A percentile compares a stretch with the other conserved stretches of the same genome.
Conservation (phyloP, 148 eudicot species). For the Camellia granthamiana region DNA sequence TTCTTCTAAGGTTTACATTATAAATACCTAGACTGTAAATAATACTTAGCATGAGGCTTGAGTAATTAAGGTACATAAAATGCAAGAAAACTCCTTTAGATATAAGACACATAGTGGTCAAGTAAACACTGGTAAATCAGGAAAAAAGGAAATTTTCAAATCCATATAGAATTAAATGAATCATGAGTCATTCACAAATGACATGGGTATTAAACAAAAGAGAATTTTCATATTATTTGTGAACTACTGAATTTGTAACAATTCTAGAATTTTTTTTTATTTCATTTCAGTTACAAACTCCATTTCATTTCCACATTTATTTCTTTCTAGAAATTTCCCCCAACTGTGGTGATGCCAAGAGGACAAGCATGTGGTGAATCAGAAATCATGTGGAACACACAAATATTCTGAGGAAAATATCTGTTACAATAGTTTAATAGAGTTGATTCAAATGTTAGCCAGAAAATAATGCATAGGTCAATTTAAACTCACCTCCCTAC, state of each 20-base stretch:
- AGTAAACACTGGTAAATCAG: background rate
- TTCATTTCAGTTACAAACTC: background rate
- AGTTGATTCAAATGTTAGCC: background rate
- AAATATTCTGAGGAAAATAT: background rate
- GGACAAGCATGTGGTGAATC: background rate
- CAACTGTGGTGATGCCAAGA: background rate
- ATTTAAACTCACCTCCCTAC: background rate
- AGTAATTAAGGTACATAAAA: no score
- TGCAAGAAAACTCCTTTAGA: background rate
- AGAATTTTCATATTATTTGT: background rate
- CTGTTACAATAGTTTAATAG: background rate
- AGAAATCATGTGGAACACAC: background rate
- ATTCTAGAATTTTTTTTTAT: background rate
- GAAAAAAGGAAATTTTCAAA: background rate
- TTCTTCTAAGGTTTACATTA: background rate
- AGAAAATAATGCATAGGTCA: background rate
- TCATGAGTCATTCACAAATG: background rate
- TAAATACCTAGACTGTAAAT: background rate
- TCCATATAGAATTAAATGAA: background rate
- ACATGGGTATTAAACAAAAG: background rate
- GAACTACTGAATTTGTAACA: background rate
- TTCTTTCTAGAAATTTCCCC: background rate
- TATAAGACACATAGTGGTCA: background rate
- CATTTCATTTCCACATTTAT: background rate
- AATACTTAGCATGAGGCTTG: background rate